A percentile compares a stretch with the other conserved stretches of the same genome.
phyloP scores from a whole-genome alignment of 1,139 yeast genomes.

The Geotrichum cucujoidarum region DNA sequence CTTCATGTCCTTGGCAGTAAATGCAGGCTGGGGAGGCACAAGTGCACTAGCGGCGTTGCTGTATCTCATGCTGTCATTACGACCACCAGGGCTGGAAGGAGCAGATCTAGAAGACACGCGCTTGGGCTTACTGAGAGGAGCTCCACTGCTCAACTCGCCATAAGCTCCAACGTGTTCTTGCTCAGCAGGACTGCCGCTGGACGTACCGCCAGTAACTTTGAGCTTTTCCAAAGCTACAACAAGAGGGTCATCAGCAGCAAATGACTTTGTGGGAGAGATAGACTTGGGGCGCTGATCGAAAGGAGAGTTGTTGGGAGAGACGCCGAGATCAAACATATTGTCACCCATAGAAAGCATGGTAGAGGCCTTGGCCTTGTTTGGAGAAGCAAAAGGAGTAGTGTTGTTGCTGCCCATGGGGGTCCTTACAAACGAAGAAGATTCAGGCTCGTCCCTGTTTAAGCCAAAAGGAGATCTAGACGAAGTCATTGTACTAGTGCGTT shows the following conservation, averaged over 20 bases:
- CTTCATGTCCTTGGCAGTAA: slow-evolving; percentile 36
- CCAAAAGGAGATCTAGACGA: slow-evolving; percentile 4
- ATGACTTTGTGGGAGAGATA: slow-evolving; percentile 26
- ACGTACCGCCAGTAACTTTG: slow-evolving; percentile 38
- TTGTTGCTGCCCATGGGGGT: slow-evolving; percentile 4
- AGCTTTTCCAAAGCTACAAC: slow-evolving; percentile 61
- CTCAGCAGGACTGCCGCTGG: neutral
- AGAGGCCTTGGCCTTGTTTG: slow-evolving; percentile 10
- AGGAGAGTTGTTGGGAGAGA: slow-evolving; percentile 22
- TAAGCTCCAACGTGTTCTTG: slow-evolving; percentile 10
- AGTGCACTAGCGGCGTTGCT: slow-evolving; percentile 21
- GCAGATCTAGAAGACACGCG: slow-evolving; percentile 20
- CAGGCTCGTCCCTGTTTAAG: neutral
- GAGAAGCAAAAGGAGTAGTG: slow-evolving; percentile 26
- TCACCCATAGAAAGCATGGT: slow-evolving; percentile 26
- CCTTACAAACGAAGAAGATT: neutral
- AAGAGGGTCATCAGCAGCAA: slow-evolving; percentile 42
- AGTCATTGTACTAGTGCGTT: slow-evolving; percentile 10
- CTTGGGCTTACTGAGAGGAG: slow-evolving; percentile 16
- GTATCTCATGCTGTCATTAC: slow-evolving; percentile 1
- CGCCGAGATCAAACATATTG: slow-evolving; percentile 35
- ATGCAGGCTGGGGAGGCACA: slow-evolving; percentile 34
- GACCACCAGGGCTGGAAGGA: slow-evolving; percentile 18
- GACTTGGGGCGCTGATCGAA: slow-evolving; percentile 24
- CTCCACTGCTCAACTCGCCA: slow-evolving; percentile 17